These are phyloP conservation scores for Cryptococcus sp. DNA, from an alignment of 1,284 basidiomycete genomes.

Conservation along the genomic window DNA sequence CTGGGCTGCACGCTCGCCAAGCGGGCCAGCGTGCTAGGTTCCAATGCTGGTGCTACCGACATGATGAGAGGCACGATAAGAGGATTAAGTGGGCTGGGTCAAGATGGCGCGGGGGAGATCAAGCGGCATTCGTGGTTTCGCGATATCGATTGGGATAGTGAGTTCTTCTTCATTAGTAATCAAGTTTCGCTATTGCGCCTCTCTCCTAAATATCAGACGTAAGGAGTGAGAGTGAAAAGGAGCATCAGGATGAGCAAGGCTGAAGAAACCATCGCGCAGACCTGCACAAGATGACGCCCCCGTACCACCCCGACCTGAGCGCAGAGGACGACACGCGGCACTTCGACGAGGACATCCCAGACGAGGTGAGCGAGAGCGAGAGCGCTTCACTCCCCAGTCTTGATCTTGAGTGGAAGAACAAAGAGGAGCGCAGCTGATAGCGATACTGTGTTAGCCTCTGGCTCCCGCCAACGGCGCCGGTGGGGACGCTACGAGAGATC, in stretches of 20 bases:
- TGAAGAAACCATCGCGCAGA: conserved; percentile 37
- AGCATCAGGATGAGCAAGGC: background rate
- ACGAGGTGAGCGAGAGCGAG: no score
- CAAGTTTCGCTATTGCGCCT: background rate
- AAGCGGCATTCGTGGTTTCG: conserved; percentile 88
- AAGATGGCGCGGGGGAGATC: conserved; percentile 82
- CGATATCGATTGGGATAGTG: conserved; percentile 75
- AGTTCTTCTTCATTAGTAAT: conserved; percentile 8
- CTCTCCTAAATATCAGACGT: background rate
- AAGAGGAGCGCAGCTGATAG: conserved; percentile 15
- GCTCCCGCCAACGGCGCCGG: conserved; percentile 83
- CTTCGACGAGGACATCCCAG: conserved; percentile 89
- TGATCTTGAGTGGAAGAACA: no score
- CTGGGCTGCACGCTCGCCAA: conserved; percentile 67
- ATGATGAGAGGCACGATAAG: conserved; percentile 11
- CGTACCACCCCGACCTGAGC: conserved; percentile 80
- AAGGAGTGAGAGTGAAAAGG: no score
- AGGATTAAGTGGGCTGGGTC: conserved; percentile 38
- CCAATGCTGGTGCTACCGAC: background rate
- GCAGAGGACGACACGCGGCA: conserved; percentile 82
- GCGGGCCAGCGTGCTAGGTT: conserved; percentile 20
- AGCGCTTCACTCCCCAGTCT: no score
- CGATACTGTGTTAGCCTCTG: conserved; percentile 68
- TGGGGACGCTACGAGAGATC: conserved; percentile 81
- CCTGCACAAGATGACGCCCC: conserved; percentile 75